phyloP scores from a whole-genome alignment of 208 protist species.

The Wallacemonas collosoma region DNA sequence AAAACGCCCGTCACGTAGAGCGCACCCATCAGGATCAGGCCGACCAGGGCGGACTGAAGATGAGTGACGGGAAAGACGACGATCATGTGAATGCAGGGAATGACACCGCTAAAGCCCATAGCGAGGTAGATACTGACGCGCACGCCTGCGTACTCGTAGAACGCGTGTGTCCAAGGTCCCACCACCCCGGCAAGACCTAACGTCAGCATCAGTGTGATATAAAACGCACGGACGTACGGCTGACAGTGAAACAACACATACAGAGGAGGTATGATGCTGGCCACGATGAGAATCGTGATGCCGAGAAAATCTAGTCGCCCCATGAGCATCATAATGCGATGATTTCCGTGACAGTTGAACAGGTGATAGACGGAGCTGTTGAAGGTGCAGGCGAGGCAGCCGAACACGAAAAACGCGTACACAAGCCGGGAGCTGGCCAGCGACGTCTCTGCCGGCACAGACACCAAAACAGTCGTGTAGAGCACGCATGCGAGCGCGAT shows the following conservation, averaged over 20 bases:
- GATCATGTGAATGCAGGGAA: slow-evolving; percentile 35
- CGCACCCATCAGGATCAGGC: slow-evolving; percentile 38
- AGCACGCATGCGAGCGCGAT: slow-evolving; percentile 42
- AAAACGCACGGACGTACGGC: slow-evolving; percentile 32
- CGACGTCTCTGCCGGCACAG: slow-evolving; percentile 26
- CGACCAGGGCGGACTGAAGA: slow-evolving; percentile 4
- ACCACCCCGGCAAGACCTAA: slow-evolving; percentile 33
- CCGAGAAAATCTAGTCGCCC: slow-evolving; percentile 47
- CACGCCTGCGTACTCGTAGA: slow-evolving; percentile 24
- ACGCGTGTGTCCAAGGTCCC: slow-evolving; percentile 22
- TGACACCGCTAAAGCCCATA: slow-evolving; percentile 33
- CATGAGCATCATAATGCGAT: slow-evolving; percentile 25
- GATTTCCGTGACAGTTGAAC: slow-evolving; percentile 40
- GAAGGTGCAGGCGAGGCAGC: slow-evolving; percentile 43
- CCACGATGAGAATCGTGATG: slow-evolving; percentile 54
- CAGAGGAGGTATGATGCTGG: slow-evolving; percentile 52
- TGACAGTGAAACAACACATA: slow-evolving; percentile 53
- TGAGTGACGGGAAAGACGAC: slow-evolving; percentile 24
- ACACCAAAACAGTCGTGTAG: slow-evolving; percentile 34
- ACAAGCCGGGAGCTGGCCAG: slow-evolving; percentile 24
- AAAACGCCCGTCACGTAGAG: slow-evolving; percentile 51
- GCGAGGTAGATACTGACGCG: slow-evolving; percentile 35
- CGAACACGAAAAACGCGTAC: slow-evolving; percentile 39
- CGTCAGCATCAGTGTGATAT: slow-evolving; percentile 33
- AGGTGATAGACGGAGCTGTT: slow-evolving; percentile 50